phyloP scores from a whole-genome alignment of 176 grass and related monocot genomes.

The Thinopyrum elongatum region DNA sequence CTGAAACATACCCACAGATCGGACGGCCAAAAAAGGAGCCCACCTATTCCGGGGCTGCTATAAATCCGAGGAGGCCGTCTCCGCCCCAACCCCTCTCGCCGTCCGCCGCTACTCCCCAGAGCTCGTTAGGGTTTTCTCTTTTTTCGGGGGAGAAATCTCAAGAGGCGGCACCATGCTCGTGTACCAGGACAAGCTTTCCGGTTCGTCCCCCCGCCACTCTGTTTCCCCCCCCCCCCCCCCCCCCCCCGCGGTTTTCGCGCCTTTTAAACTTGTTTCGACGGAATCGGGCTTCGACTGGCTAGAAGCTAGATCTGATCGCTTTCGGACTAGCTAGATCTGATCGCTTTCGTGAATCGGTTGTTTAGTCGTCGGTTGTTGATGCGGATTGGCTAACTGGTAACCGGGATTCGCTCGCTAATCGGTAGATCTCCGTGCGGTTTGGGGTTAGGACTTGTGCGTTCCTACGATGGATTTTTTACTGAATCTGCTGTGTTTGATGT shows the following conservation, averaged over 20 bases:
- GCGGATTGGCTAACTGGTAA: not conserved
- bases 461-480: not conserved
- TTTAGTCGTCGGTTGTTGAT: not conserved
- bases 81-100: conserved; percentile 7
- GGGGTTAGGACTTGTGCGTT: not conserved
- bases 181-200: conserved; percentile 68
- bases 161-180: conserved; percentile 53
- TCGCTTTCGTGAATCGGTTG: not conserved
- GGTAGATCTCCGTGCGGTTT: not conserved
- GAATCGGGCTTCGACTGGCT: not conserved
- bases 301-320: not conserved
- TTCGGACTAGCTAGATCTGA: not conserved
- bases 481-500: not conserved
- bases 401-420: not conserved
- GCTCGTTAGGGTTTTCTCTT: conserved; percentile 46
- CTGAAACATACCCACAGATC: not conserved
- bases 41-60: not conserved
- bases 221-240: not conserved
- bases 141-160: not conserved
- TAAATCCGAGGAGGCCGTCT: conserved; percentile 10
- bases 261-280: not conserved
- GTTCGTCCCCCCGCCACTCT: conserved; percentile 11
- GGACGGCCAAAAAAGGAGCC: not conserved
- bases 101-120: conserved; percentile 34
- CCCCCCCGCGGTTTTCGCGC: not conserved